Base-by-base conservation (phyloP, 2,329 filamentous ascomycete species). In the Pestalotiopsis sp. region DNA sequence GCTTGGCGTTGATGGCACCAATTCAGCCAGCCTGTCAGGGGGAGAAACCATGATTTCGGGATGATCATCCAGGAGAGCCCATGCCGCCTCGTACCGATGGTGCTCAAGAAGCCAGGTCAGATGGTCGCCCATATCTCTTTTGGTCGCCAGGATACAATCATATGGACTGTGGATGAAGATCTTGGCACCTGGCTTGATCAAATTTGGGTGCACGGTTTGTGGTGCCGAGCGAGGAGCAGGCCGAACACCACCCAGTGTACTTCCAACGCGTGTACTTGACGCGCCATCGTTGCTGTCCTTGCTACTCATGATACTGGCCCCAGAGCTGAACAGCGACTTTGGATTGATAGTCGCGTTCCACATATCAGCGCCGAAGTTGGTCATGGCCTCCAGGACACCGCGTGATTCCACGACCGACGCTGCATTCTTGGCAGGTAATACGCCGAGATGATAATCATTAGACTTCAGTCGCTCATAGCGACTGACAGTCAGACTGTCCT, bases 91-190 rank as follows among this genome's bases (percentile, higher is more conserved):
- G 76, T 95, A 97, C 70, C 91, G 90, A 66, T 93, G 88, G 70
- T 91, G 93, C 69, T 95, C 92, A 36, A 97, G 78, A 14, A 98
- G 84, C 95, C 95, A 99, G 7, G 86, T 84, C 25, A 98, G 83
- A 75, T 97, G 94, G 80, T 99, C 96, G 3, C 90, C 85, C 17
- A 97, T 85, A 75, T 97, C 95, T 73, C 96, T 87, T 77, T 95
- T 95, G 2, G 96, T 93, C 0, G 94, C 93, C 67, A 98, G 83
- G n/a, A 98, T 92, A 75, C 95, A 98, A 80, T 99, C 96, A 77
- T 97, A 99, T 0, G 96, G 96, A 74, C 94, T 98, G 75, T 97
- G 94, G 56, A 99, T 93, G 77, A 98, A 98, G 17, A 99, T 92
- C 76, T 98, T 79, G 74, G 86, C 79, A 1, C 88, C 86, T 64